Evolutionary conservation across 176 grass and related monocot genomes (phyloP), one percentile per base, ranked within the genome.

Genomic region (Oryza australiensis): DNA sequence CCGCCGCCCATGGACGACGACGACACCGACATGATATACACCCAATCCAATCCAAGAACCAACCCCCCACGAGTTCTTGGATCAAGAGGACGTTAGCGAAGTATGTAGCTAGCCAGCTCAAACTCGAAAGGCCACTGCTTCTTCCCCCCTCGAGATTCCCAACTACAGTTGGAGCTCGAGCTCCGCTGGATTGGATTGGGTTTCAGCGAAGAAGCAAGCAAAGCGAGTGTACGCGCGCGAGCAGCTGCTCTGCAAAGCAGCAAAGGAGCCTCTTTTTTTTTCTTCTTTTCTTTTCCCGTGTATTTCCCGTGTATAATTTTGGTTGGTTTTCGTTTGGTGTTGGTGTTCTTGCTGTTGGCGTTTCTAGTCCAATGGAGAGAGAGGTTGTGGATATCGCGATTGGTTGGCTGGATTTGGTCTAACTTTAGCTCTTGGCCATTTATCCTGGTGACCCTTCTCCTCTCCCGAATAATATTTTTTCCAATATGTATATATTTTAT

Each of bases 371-470:
- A 82, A 77, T 82, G 72, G 87, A 82, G 87, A 72, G 80, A 62
- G 87, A 41, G 55, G 22, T 16, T 85, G 72, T 66, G 77, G 87
- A 89, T 89, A 89, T 82, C 77, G 33, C 57, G 72, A 89, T 82
- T 89, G 87, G 72, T 82, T 89, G 83, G 83, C 6, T 89, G 83
- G 87, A 57, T 72, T 89, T 89, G 66, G 77, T 89, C 83, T 23
- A 72, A 68, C 78, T 57, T 89, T 89, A 82, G 65, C 46, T 29
- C 83, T 66, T 64, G 42, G 66, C 82, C 82, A 81, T 85, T 89
- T 89, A 65, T 85, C 83, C 26, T 77, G 12, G 72, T 33, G 23
- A 67, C 68, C 73, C 43, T 71, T 68, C 35, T 42, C n/a, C 14
- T 53, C 12, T 23, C 38, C 9, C 38, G 7, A 0, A 82, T 85